phyloP scores from a whole-genome alignment of 164 flowering plant species.

The Vitis cinerea region DNA sequence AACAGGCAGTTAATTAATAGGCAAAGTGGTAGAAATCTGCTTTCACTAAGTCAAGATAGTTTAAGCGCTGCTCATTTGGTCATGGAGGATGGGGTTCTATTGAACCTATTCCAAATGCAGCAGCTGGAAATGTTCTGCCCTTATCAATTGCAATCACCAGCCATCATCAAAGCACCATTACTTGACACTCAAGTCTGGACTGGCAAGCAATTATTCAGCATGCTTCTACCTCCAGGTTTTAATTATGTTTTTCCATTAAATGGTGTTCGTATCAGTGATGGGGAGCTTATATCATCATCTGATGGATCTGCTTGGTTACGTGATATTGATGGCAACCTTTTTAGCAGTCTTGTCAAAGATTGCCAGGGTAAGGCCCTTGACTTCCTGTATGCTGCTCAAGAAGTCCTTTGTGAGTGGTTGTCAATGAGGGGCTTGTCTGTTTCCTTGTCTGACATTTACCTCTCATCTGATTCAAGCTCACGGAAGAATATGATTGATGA shows the following conservation, averaged over 20 bases:
- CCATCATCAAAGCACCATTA: conserved; percentile 47
- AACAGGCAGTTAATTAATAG: conserved; percentile 61
- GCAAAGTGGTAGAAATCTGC: conserved; percentile 75
- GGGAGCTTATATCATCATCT: conserved; percentile 52
- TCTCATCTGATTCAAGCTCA: conserved; percentile 44
- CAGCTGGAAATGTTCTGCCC: conserved; percentile 77
- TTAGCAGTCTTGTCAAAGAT: conserved; percentile 39
- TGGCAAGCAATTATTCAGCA: conserved; percentile 75
- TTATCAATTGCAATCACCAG: conserved; percentile 32
- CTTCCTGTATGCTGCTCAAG: conserved; percentile 57
- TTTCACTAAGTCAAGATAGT: conserved; percentile 82
- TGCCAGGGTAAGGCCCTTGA: conserved; percentile 39
- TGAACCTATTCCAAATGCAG: conserved; percentile 56
- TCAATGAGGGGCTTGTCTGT: conserved; percentile 77
- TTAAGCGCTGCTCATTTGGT: conserved; percentile 69
- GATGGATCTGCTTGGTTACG: conserved; percentile 65
- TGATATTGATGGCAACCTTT: conserved; percentile 50
- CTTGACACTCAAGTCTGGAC: conserved; percentile 48
- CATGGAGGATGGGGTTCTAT: conserved; percentile 39
- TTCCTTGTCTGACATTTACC: conserved; percentile 68
- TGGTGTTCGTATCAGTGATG: conserved; percentile 45
- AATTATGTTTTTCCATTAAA: conserved; percentile 35
- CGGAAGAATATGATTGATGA: conserved; percentile 67
- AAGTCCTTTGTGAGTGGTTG: conserved; percentile 84
- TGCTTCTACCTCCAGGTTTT: conserved; percentile 66